Percentiles rank a stretch among this genome's conserved stretches.
Conservation (phyloP, 1,284 basidiomycete species). For the Cutaneotrichosporon sp. region DNA sequence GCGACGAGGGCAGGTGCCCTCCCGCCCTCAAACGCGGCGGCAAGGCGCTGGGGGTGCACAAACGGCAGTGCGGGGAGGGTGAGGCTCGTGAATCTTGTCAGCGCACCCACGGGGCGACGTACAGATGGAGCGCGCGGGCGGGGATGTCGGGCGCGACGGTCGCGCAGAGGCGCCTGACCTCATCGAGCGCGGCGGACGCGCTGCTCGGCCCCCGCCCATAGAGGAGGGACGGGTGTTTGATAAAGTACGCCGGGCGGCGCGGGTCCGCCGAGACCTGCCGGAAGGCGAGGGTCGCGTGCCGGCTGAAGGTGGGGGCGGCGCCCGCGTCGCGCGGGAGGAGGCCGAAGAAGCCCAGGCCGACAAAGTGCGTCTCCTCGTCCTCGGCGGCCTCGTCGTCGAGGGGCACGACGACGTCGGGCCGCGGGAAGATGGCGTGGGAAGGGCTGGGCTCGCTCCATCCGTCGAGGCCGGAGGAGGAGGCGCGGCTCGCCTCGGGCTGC, state of each 20-base stretch:
- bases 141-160: slow-evolving; percentile 15
- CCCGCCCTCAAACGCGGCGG: slow-evolving; percentile 11
- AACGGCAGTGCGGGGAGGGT: slow-evolving; percentile 43
- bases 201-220: slow-evolving; percentile 36
- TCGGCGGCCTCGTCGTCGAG: slow-evolving; percentile 28
- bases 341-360: slow-evolving; percentile 33
- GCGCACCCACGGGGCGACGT: background rate
- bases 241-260: slow-evolving; percentile 38
- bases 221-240: slow-evolving; percentile 36
- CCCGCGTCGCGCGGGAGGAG: slow-evolving; percentile 19
- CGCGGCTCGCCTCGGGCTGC: background rate
- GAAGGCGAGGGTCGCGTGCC: slow-evolving; percentile 28
- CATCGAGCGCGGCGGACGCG: slow-evolving; percentile 22
- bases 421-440: no score
- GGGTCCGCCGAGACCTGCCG: slow-evolving; percentile 41
- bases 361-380: slow-evolving; percentile 37
- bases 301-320: slow-evolving; percentile 9
- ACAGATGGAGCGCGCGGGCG: slow-evolving; percentile 11
- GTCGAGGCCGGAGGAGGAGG: no score
- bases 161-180: slow-evolving; percentile 21
- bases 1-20: slow-evolving; percentile 39
- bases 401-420: slow-evolving; percentile 1
- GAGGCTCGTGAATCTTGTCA: slow-evolving; percentile 16
- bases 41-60: slow-evolving; percentile 32
- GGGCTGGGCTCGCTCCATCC: background rate